Evolutionary conservation across 805 yeast species (phyloP).

Genomic region (Monosporozyma servazzii): DNA sequence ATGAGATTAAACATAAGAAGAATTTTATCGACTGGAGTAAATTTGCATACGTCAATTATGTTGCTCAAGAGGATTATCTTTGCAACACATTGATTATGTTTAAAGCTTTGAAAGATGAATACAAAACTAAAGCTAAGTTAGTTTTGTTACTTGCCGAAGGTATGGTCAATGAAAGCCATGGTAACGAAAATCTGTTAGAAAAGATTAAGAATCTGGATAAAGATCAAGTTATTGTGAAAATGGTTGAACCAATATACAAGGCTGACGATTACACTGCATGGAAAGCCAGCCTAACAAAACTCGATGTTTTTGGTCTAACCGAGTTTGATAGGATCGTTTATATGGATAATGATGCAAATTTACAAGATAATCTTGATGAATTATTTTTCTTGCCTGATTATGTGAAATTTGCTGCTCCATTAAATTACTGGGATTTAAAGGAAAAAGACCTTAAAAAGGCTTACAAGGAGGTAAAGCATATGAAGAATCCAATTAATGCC

Average conservation of each 20-base stretch:
- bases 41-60: conserved; percentile 53
- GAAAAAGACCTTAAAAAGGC: conserved; percentile 19
- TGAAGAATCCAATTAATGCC: conserved; percentile 17
- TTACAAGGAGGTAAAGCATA: conserved; percentile 11
- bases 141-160: conserved; percentile 36
- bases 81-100: conserved; percentile 45
- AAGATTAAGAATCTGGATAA: conserved; percentile 9
- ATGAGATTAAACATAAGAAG: conserved; percentile 8
- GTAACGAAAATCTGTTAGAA: conserved; percentile 3
- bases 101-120: conserved; percentile 30
- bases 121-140: conserved; percentile 36
- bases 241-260: conserved; percentile 16
- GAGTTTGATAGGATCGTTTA: conserved; percentile 46
- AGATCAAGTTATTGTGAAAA: conserved; percentile 22
- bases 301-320: conserved; percentile 40
- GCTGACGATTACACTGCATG: conserved; percentile 32
- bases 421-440: conserved; percentile 35
- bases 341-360: conserved; percentile 48
- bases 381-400: conserved; percentile 42
- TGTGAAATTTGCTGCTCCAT: conserved; percentile 37
- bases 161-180: conserved; percentile 16
- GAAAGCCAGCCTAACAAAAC: conserved; percentile 46
- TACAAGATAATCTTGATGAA: conserved; percentile 39
- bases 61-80: conserved; percentile 43
- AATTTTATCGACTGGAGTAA: conserved; percentile 34